These are phyloP conservation scores for Fagopyrum homotropicum DNA, from an alignment of 148 eudicot species.

Conservation along the genomic window DNA sequence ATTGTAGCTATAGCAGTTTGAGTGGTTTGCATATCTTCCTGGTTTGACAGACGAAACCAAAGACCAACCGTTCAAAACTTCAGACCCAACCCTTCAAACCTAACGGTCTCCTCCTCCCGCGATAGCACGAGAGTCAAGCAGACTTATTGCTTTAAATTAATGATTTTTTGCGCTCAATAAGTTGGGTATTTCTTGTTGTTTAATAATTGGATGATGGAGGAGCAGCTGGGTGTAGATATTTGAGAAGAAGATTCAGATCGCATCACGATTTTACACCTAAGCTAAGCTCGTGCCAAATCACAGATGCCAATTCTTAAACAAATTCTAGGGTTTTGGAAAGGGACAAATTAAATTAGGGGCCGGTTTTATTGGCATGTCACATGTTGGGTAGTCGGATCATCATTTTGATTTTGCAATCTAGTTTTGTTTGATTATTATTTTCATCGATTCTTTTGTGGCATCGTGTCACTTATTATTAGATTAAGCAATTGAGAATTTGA, in stretches of 20 bases:
- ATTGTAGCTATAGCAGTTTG: neutral
- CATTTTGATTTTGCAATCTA: neutral
- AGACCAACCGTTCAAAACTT: constrained; percentile 14
- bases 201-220: neutral
- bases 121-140: neutral
- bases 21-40: neutral
- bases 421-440: neutral
- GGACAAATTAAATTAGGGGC: neutral
- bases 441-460: neutral
- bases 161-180: neutral
- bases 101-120: constrained; percentile 21
- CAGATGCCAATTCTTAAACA: neutral
- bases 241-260: neutral
- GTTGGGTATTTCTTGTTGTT: neutral
- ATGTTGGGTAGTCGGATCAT: neutral
- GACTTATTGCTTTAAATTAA: neutral
- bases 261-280: neutral
- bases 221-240: constrained; percentile 8
- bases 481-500: neutral
- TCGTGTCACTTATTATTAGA: neutral
- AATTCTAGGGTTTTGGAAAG: constrained; percentile 8
- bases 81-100: constrained; percentile 22
- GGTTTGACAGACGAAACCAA: neutral
- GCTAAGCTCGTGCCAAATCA: neutral
- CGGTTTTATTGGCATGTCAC: neutral